phyloP scores from a whole-genome alignment of 495 filamentous ascomycete genomes.

The Thermothielavioides terrestris region DNA sequence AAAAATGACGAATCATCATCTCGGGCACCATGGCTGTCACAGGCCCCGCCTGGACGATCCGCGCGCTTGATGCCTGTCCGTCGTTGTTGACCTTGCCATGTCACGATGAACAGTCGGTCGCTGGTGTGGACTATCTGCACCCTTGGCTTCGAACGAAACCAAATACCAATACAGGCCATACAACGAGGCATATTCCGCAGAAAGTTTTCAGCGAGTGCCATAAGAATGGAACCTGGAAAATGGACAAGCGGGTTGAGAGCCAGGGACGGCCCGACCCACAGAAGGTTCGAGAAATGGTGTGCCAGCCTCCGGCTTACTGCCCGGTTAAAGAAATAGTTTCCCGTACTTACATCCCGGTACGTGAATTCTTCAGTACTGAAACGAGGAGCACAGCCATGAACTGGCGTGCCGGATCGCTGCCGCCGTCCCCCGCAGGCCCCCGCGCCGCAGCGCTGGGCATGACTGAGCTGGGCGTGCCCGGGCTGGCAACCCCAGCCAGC shows the following conservation, averaged over 20 bases:
- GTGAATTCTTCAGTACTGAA: conserved; percentile 1
- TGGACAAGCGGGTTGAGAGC: background rate
- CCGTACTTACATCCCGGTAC: background rate
- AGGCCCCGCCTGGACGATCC: background rate
- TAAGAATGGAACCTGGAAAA: no score
- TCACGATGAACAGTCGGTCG: background rate
- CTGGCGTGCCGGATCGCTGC: background rate
- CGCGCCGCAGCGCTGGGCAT: conserved; percentile 9
- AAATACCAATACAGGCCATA: no score
- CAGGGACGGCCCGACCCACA: conserved; percentile 22
- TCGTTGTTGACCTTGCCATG: background rate
- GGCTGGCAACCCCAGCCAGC: conserved; percentile 23
- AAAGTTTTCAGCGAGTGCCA: no score
- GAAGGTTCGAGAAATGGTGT: conserved; percentile 38
- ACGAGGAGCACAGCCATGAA: background rate
- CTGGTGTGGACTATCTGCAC: no score
- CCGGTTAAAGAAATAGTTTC: conserved; percentile 12
- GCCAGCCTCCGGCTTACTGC: conserved; percentile 2
- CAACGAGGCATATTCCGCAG: no score
- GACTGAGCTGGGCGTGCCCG: conserved; percentile 12
- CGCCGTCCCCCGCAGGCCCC: conserved; percentile 7
- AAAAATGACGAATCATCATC: background rate
- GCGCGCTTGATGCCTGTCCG: background rate
- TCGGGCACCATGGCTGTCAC: conserved; percentile 4
- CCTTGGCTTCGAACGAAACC: no score